These are phyloP conservation scores for Eutypa lata DNA, from an alignment of 2,329 filamentous ascomycete genomes.

Conservation along the genomic window DNA sequence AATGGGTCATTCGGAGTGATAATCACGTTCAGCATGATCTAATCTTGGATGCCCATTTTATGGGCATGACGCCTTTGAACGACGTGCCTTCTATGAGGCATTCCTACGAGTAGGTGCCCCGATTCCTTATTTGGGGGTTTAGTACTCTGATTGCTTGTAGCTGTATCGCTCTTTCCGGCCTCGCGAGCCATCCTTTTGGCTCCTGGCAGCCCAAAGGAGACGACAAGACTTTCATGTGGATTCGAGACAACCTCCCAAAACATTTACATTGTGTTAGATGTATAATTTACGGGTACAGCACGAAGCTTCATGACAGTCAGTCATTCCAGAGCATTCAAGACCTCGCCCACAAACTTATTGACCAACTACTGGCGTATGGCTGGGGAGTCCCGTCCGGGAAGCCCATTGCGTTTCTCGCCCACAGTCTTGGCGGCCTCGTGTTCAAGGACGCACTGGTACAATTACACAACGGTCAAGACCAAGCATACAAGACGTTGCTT, in stretches of 20 bases:
- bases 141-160: constrained; percentile 4
- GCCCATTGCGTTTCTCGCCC: constrained; percentile 21
- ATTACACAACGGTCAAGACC: constrained; percentile 6
- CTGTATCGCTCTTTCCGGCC: constrained; percentile 20
- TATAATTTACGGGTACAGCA: constrained; percentile 23
- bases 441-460: constrained; percentile 19
- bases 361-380: constrained; percentile 11
- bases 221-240: constrained; percentile 24
- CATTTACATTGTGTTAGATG: constrained; percentile 12
- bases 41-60: constrained; percentile 19
- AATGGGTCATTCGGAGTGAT: constrained; percentile 2
- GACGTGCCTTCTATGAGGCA: constrained; percentile 12
- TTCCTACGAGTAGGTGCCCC: constrained; percentile 13
- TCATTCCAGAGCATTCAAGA: constrained; percentile 22
- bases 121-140: not conserved
- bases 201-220: constrained; percentile 18
- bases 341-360: constrained; percentile 13
- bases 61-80: constrained; percentile 17
- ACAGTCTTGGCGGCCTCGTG: constrained; percentile 25
- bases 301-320: constrained; percentile 13
- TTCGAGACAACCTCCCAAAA: constrained; percentile 20
- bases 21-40: constrained; percentile 2
- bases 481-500: not conserved
- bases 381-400: constrained; percentile 13
- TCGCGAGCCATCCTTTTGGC: constrained; percentile 21